phyloP scores from a whole-genome alignment of 805 yeast genomes.

The Lachancea kluyveri region DNA sequence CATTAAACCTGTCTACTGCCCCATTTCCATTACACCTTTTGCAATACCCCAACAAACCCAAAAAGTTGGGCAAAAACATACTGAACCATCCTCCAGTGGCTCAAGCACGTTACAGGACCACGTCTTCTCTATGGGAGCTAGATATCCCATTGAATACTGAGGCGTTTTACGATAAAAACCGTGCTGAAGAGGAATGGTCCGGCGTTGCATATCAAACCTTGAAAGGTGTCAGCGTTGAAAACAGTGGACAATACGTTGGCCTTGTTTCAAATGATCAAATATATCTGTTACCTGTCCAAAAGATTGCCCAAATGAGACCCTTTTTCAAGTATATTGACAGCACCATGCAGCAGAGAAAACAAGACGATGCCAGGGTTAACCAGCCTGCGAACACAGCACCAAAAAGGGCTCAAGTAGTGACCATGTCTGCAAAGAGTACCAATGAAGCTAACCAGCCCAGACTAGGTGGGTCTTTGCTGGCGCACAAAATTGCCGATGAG shows the following conservation, averaged over 20 bases:
- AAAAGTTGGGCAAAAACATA: slow-evolving; percentile 19
- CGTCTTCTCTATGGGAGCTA: slow-evolving; percentile 61
- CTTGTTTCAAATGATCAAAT: slow-evolving; percentile 43
- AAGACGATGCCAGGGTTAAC: slow-evolving; percentile 36
- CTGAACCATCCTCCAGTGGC: slow-evolving; percentile 34
- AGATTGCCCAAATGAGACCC: slow-evolving; percentile 75
- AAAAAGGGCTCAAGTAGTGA: slow-evolving; percentile 57
- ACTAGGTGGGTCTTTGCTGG: slow-evolving; percentile 61
- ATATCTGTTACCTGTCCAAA: slow-evolving; percentile 58
- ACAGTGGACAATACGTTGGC: slow-evolving; percentile 48
- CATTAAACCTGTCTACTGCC: slow-evolving; percentile 41
- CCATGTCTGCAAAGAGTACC: slow-evolving; percentile 65
- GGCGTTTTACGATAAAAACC: slow-evolving; percentile 59
- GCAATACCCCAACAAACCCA: slow-evolving; percentile 46
- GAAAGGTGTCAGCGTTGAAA: slow-evolving; percentile 59
- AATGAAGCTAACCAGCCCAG: slow-evolving; percentile 52
- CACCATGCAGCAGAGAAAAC: slow-evolving; percentile 39
- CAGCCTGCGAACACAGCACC: slow-evolving; percentile 31
- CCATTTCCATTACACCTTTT: slow-evolving; percentile 37
- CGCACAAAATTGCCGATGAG: slow-evolving; percentile 58
- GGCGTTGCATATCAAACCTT: slow-evolving; percentile 54
- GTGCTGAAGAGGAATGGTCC: slow-evolving; percentile 57
- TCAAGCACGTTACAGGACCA: slow-evolving; percentile 51
- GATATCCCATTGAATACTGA: slow-evolving; percentile 68
- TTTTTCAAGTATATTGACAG: slow-evolving; percentile 74